These are phyloP conservation scores for Lumnitzera littorea DNA, from an alignment of 345 rosid genomes.

Conservation along the genomic window DNA sequence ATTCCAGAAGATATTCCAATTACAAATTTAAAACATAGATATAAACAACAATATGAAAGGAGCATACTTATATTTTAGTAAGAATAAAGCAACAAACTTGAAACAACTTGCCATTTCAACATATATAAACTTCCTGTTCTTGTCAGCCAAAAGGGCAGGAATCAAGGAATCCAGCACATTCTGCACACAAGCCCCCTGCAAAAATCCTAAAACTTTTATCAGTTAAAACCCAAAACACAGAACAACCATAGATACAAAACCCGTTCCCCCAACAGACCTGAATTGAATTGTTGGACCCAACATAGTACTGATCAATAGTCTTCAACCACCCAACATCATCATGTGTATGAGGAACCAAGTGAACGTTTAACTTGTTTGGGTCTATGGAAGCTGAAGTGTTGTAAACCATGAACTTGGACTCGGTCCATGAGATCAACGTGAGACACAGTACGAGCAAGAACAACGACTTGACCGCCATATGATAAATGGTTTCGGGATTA, in stretches of 20 bases:
- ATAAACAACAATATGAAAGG: not conserved
- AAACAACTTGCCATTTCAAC: slow-evolving; percentile 59
- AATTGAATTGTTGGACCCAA: slow-evolving; percentile 95
- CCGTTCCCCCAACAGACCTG: slow-evolving; percentile 37
- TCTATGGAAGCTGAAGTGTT: slow-evolving; percentile 78
- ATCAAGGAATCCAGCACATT: slow-evolving; percentile 89
- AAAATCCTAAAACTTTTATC: slow-evolving; percentile 1
- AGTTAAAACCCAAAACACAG: not conserved
- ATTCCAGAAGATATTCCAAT: too few relatives aligned
- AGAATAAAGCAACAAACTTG: slow-evolving; percentile 7
- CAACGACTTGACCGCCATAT: slow-evolving; percentile 13
- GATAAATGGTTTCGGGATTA: not conserved
- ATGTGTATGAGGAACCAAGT: slow-evolving; percentile 88
- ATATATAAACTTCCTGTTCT: slow-evolving; percentile 79
- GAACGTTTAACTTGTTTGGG: slow-evolving; percentile 82
- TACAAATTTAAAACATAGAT: not conserved
- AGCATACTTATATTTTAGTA: not conserved
- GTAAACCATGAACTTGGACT: slow-evolving; percentile 66
- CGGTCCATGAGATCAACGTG: slow-evolving; percentile 31
- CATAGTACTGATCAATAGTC: slow-evolving; percentile 97
- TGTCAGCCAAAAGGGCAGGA: slow-evolving; percentile 81
- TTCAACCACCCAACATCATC: slow-evolving; percentile 98
- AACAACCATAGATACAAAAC: not conserved
- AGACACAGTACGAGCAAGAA: slow-evolving; percentile 15
- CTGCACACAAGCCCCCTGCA: slow-evolving; percentile 87